These are phyloP conservation scores for Inga laurina DNA, from an alignment of 306 rosid genomes.

Conservation along the genomic window DNA sequence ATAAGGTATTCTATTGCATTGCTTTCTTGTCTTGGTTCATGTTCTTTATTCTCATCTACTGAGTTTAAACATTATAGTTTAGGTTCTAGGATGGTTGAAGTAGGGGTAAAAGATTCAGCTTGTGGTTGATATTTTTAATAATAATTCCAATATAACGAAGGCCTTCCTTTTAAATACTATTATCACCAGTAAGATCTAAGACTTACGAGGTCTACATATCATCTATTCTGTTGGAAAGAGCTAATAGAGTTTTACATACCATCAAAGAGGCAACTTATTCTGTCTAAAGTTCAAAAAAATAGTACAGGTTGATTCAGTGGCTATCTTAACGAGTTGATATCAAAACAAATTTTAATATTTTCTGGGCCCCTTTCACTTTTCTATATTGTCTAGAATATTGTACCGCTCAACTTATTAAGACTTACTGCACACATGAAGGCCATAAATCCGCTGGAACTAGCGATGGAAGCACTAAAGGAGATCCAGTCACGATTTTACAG, in stretches of 20 bases:
- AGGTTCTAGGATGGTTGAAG: background rate
- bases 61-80: background rate
- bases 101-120: background rate
- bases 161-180: background rate
- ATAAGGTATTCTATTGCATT: constrained; percentile 53
- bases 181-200: background rate
- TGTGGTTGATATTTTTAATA: background rate
- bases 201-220: too few species aligned
- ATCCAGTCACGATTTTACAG: constrained; percentile 70
- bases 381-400: constrained; percentile 25
- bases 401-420: constrained; percentile 15
- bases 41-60: background rate
- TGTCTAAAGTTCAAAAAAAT: background rate
- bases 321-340: background rate
- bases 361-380: background rate
- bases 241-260: background rate
- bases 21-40: background rate
- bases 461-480: constrained; percentile 91
- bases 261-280: background rate
- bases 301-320: background rate
- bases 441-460: constrained; percentile 82
- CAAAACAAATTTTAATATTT: background rate
- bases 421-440: constrained; percentile 59
- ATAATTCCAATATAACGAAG: background rate
- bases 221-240: background rate